phyloP scores from a whole-genome alignment of 2,329 filamentous ascomycete species.

The Trichoderma sp. region DNA sequence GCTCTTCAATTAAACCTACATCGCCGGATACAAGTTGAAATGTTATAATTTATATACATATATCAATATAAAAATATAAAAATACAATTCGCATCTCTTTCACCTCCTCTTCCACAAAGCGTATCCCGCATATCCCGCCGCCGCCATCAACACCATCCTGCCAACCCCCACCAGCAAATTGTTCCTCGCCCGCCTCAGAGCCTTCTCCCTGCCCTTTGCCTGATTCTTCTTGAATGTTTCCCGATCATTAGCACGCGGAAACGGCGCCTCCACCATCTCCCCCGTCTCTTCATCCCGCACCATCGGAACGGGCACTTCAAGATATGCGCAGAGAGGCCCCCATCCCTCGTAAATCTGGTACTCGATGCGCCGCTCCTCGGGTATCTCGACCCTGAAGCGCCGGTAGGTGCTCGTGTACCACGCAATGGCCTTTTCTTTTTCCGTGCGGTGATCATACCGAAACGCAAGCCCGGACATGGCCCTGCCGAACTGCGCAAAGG shows the following conservation, averaged over 20 bases:
- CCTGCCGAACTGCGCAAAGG: slow-evolving; percentile 37
- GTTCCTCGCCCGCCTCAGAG: slow-evolving; percentile 34
- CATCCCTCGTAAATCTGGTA: slow-evolving; percentile 47
- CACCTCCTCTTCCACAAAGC: slow-evolving; percentile 35
- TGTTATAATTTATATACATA: background rate
- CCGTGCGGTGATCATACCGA: slow-evolving; percentile 39
- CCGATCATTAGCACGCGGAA: slow-evolving; percentile 42
- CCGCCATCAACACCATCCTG: slow-evolving; percentile 30
- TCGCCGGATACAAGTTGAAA: too few relatives aligned
- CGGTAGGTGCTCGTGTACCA: slow-evolving; percentile 46
- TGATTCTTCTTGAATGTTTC: slow-evolving; percentile 33
- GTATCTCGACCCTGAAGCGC: slow-evolving; percentile 42
- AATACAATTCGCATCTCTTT: background rate
- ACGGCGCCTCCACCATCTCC: slow-evolving; percentile 40
- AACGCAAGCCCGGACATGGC: slow-evolving; percentile 36
- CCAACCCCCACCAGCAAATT: slow-evolving; percentile 36
- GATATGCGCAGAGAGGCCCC: slow-evolving; percentile 47
- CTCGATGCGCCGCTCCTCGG: slow-evolving; percentile 43
- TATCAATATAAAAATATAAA: background rate
- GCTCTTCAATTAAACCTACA: too few relatives aligned
- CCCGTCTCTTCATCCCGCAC: slow-evolving; percentile 40
- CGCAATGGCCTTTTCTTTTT: slow-evolving; percentile 44
- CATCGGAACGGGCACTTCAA: slow-evolving; percentile 45
- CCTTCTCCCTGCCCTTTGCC: slow-evolving; percentile 25
- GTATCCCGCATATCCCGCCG: slow-evolving; percentile 40